A percentile compares a stretch with the other conserved stretches of the same genome.
Evolutionary conservation across 1,284 basidiomycete species (phyloP).

Genomic region (Cronartium quercuum): DNA sequence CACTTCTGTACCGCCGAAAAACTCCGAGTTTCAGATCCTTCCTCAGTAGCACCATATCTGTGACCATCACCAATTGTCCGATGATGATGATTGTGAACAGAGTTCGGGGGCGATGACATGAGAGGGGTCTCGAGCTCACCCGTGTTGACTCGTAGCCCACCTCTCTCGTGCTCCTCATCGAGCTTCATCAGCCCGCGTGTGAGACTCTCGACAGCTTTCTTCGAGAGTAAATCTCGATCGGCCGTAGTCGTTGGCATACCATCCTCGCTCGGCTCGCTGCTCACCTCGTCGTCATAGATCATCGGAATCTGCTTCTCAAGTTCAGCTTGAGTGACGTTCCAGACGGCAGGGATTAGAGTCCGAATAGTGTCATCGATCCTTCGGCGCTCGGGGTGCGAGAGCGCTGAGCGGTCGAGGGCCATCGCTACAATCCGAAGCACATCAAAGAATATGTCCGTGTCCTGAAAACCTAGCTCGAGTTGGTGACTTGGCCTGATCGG

Average conservation of each 20-base stretch:
- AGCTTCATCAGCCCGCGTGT: conserved; percentile 24
- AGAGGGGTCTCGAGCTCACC: conserved; percentile 21
- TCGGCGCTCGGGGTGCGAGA: conserved; percentile 26
- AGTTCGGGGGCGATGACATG: conserved; percentile 32
- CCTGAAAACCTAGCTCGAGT: conserved; percentile 33
- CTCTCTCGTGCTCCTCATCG: conserved; percentile 2
- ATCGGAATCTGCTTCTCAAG: conserved; percentile 38
- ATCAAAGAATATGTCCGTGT: conserved; percentile 35
- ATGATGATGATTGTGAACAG: conserved; percentile 7
- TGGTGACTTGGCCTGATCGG: conserved; percentile 29
- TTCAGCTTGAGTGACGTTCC: conserved; percentile 21
- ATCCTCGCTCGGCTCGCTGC: conserved; percentile 16
- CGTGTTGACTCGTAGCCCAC: not conserved
- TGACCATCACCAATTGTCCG: not conserved
- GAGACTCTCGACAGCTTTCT: conserved; percentile 27
- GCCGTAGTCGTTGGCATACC: not conserved
- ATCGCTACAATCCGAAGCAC: conserved; percentile 28
- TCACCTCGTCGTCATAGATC: conserved; percentile 35
- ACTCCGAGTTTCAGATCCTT: not conserved
- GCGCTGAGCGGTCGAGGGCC: conserved; percentile 28
- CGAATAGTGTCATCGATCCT: conserved; percentile 35
- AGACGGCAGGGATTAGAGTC: conserved; percentile 33
- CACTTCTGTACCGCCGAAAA: conserved; percentile 30
- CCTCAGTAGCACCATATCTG: not conserved
- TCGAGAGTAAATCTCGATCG: conserved; percentile 3